Conservation (phyloP, 2,329 filamentous ascomycete species). For the Tolypocladium inflatum region DNA sequence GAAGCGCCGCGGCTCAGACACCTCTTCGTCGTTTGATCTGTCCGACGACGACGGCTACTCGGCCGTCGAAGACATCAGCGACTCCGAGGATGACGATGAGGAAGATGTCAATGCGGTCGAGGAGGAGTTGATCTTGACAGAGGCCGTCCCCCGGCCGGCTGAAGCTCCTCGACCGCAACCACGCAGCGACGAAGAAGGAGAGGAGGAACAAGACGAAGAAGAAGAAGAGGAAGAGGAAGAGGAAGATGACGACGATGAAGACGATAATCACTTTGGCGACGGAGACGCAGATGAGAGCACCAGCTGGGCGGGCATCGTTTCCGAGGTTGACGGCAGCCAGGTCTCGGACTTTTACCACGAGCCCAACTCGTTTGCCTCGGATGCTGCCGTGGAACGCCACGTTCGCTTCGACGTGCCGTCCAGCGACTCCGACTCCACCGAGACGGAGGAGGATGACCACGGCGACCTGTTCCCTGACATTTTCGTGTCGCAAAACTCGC, state of each 20-base stretch:
- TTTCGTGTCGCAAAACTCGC: conserved; percentile 64
- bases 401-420: conserved; percentile 65
- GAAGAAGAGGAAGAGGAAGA: conserved; percentile 30
- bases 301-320: conserved; percentile 48
- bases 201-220: conserved; percentile 21
- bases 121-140: conserved; percentile 60
- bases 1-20: conserved; percentile 40
- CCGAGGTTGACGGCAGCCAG: conserved; percentile 33
- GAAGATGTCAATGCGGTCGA: conserved; percentile 69
- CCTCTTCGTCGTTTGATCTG: conserved; percentile 45
- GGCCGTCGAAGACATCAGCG: conserved; percentile 69
- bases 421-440: conserved; percentile 58
- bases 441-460: conserved; percentile 51
- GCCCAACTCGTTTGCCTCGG: conserved; percentile 30
- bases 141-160: conserved; percentile 27
- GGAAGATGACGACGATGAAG: conserved; percentile 24
- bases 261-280: conserved; percentile 27
- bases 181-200: conserved; percentile 7
- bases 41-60: conserved; percentile 69
- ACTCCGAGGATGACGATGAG: conserved; percentile 70
- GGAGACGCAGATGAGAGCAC: conserved; percentile 33
- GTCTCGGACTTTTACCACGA: conserved; percentile 32
- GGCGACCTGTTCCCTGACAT: conserved; percentile 67
- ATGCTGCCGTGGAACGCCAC: conserved; percentile 42
- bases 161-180: conserved; percentile 41